Evolutionary conservation across 306 rosid genomes (phyloP).

Genomic region (Prinsepia uniflora): DNA sequence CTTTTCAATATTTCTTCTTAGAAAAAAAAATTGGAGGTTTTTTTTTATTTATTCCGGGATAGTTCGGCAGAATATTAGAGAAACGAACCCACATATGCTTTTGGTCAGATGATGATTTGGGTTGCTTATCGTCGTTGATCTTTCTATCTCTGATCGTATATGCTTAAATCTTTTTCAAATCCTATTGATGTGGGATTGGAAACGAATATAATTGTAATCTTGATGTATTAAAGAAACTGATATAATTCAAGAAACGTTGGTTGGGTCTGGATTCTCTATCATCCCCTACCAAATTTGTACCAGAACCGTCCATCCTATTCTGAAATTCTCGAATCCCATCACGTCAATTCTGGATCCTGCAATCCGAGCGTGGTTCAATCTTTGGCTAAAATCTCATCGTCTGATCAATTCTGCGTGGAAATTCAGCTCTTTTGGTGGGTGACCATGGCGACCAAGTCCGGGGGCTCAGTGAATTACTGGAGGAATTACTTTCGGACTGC

Average conservation of each 20-base stretch:
- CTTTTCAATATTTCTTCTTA: too few relatives aligned
- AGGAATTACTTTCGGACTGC: slow-evolving; percentile 68
- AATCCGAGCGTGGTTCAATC: slow-evolving; percentile 33
- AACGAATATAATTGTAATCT: too few relatives aligned
- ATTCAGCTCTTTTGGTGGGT: slow-evolving; percentile 5
- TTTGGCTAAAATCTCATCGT: slow-evolving; percentile 13
- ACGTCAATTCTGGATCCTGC: slow-evolving; percentile 12
- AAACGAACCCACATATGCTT: too few relatives aligned
- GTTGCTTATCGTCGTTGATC: too few relatives aligned
- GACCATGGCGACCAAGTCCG: slow-evolving; percentile 52
- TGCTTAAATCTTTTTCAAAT: too few relatives aligned
- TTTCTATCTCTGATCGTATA: too few relatives aligned
- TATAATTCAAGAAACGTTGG: slow-evolving; percentile 15
- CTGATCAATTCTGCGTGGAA: slow-evolving; percentile 1
- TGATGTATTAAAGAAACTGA: neutral
- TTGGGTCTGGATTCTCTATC: slow-evolving; percentile 19
- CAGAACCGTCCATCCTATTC: neutral
- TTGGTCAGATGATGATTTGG: too few relatives aligned
- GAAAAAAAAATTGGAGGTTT: too few relatives aligned
- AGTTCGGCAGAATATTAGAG: too few relatives aligned
- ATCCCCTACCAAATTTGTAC: slow-evolving; percentile 3
- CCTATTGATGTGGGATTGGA: too few relatives aligned
- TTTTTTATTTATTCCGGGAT: too few relatives aligned
- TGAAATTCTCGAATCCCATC: neutral
- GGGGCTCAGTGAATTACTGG: slow-evolving; percentile 65